These are phyloP conservation scores for Ascochyta pisi DNA, from an alignment of 2,329 filamentous ascomycete genomes.

Conservation along the genomic window DNA sequence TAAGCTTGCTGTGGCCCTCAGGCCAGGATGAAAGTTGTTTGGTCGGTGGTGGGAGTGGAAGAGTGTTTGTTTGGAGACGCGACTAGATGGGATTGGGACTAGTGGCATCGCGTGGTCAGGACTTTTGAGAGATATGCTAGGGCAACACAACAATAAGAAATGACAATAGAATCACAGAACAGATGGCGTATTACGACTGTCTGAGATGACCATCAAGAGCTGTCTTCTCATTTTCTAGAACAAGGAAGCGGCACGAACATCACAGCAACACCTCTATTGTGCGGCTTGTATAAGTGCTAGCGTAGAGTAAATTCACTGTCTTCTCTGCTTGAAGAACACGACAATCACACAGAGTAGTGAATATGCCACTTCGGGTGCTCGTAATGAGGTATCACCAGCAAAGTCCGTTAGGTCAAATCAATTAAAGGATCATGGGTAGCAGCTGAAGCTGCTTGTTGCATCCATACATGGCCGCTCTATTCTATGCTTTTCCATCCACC, in stretches of 20 bases:
- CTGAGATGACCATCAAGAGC: too few relatives aligned
- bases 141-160: too few relatives aligned
- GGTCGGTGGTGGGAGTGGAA: not conserved
- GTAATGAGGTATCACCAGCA: not conserved
- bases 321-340: too few relatives aligned
- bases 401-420: not conserved
- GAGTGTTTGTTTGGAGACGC: conserved; percentile 6
- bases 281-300: too few relatives aligned
- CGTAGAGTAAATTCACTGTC: too few relatives aligned
- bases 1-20: conserved; percentile 1
- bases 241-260: too few relatives aligned
- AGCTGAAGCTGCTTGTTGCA: not conserved
- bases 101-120: conserved; percentile 6
- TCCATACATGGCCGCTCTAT: conserved; percentile 1
- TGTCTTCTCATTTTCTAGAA: too few relatives aligned
- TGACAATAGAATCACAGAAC: too few relatives aligned
- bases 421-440: not conserved
- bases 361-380: not conserved
- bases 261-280: too few relatives aligned
- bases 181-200: too few relatives aligned
- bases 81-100: conserved; percentile 5
- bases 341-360: too few relatives aligned
- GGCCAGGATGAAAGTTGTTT: not conserved
- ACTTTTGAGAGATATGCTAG: not conserved
- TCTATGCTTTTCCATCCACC: conserved; percentile 10